Conservation (phyloP, 495 filamentous ascomycete genomes). For the Trichodelitschia bisporula region DNA sequence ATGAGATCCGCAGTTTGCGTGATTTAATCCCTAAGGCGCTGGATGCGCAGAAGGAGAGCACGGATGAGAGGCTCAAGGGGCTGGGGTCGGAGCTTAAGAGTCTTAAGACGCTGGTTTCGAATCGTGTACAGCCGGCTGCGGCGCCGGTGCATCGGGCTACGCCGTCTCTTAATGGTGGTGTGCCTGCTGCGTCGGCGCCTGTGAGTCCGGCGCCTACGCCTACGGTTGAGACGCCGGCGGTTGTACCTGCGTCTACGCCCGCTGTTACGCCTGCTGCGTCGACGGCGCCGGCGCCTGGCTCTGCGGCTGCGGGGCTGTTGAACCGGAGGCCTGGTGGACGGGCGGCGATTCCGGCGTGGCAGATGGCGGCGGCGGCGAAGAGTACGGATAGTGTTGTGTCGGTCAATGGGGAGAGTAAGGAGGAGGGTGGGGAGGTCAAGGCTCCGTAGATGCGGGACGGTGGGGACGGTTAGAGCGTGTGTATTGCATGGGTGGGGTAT, state of each 20-base stretch:
- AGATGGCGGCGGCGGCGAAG: slow-evolving; percentile 50
- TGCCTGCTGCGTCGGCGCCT: background rate
- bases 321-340: slow-evolving; percentile 16
- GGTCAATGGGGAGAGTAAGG: slow-evolving; percentile 14
- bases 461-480: no score
- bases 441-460: no score
- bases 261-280: slow-evolving; percentile 6
- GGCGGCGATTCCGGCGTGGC: slow-evolving; percentile 77
- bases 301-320: slow-evolving; percentile 7
- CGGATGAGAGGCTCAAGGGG: slow-evolving; percentile 59
- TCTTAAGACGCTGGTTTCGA: slow-evolving; percentile 65
- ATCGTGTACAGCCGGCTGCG: slow-evolving; percentile 37
- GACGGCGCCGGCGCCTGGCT: slow-evolving; percentile 5
- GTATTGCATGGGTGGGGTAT: no score
- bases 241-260: background rate
- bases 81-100: slow-evolving; percentile 76
- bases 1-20: slow-evolving; percentile 62
- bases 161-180: no score
- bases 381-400: no score
- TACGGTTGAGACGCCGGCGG: background rate
- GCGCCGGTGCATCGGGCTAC: no score
- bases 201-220: background rate
- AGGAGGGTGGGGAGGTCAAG: no score
- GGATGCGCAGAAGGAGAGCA: slow-evolving; percentile 59
- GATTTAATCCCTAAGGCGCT: slow-evolving; percentile 71